A percentile compares a stretch with the other conserved stretches of the same genome.
phyloP scores from a whole-genome alignment of 768 basidiomycete species.

The Nevesoporus exiguus region DNA sequence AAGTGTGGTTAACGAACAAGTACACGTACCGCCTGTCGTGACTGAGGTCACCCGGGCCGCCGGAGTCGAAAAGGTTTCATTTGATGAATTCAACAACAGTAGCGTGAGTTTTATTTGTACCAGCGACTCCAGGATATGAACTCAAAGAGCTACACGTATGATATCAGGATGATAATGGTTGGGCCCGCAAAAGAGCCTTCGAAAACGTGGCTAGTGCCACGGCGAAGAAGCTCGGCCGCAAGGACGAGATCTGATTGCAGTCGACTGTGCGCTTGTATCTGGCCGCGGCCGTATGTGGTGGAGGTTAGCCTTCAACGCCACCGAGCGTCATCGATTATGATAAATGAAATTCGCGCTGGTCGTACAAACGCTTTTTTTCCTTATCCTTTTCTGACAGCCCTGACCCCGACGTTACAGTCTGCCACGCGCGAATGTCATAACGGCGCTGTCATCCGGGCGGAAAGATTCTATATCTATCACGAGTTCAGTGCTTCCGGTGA shows the following conservation, averaged over 20 bases:
- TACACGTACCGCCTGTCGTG: neutral
- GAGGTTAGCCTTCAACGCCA: neutral
- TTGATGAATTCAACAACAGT: neutral
- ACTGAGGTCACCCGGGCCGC: neutral
- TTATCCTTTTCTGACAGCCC: constrained; percentile 6
- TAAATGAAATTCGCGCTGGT: constrained; percentile 5
- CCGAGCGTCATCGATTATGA: neutral
- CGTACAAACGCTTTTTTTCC: neutral
- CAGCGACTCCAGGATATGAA: neutral
- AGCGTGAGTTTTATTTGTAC: constrained; percentile 2
- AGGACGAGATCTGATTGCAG: neutral
- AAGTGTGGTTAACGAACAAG: constrained; percentile 1
- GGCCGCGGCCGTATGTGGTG: neutral
- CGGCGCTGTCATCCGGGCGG: constrained; percentile 14
- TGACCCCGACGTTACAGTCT: constrained; percentile 1
- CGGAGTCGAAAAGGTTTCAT: constrained; percentile 1
- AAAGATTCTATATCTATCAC: constrained; percentile 17
- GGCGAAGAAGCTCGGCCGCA: neutral
- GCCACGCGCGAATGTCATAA: constrained; percentile 12
- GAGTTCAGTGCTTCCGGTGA: neutral
- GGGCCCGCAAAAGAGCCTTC: neutral
- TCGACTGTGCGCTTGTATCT: neutral
- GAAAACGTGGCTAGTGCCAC: constrained; percentile 2
- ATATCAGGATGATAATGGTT: neutral
- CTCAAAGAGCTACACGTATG: neutral